These are phyloP conservation scores for Arachis stenosperma DNA, from an alignment of 306 rosid genomes.

Conservation along the genomic window DNA sequence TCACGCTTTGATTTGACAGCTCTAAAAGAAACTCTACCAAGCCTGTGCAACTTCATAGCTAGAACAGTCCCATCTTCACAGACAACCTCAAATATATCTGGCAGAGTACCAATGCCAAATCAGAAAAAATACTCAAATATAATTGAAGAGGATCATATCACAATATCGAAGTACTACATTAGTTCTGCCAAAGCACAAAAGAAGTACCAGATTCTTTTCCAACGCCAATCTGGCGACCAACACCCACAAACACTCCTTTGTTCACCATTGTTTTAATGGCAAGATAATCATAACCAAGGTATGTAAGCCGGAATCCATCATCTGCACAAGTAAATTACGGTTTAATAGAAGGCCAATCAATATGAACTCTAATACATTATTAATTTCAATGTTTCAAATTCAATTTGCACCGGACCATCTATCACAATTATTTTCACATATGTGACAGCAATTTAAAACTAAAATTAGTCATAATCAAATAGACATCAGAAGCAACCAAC, in stretches of 20 bases:
- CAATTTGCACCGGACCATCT: too few relatives aligned
- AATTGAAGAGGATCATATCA: background rate
- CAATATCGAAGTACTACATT: background rate
- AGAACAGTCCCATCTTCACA: slow-evolving; percentile 81
- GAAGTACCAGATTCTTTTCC: slow-evolving; percentile 91
- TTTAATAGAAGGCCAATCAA: background rate
- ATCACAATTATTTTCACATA: too few relatives aligned
- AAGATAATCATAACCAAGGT: slow-evolving; percentile 96
- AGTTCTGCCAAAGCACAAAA: background rate
- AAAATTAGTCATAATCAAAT: background rate
- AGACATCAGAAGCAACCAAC: slow-evolving; percentile 50
- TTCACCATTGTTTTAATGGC: slow-evolving; percentile 91
- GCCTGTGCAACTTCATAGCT: slow-evolving; percentile 89
- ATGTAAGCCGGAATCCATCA: slow-evolving; percentile 93
- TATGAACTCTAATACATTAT: background rate
- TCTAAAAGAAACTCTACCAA: slow-evolving; percentile 91
- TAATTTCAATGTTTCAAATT: too few relatives aligned
- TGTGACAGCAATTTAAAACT: too few relatives aligned
- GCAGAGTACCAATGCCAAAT: slow-evolving; percentile 32
- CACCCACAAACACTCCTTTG: slow-evolving; percentile 77
- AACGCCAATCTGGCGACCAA: slow-evolving; percentile 97
- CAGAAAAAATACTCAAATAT: background rate
- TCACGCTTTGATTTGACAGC: slow-evolving; percentile 97
- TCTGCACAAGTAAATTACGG: slow-evolving; percentile 51
- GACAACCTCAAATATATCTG: slow-evolving; percentile 95